Evolutionary conservation across 495 filamentous ascomycete genomes (phyloP), one percentile per base, ranked within the genome.

Genomic region (Penicillium taxi): DNA sequence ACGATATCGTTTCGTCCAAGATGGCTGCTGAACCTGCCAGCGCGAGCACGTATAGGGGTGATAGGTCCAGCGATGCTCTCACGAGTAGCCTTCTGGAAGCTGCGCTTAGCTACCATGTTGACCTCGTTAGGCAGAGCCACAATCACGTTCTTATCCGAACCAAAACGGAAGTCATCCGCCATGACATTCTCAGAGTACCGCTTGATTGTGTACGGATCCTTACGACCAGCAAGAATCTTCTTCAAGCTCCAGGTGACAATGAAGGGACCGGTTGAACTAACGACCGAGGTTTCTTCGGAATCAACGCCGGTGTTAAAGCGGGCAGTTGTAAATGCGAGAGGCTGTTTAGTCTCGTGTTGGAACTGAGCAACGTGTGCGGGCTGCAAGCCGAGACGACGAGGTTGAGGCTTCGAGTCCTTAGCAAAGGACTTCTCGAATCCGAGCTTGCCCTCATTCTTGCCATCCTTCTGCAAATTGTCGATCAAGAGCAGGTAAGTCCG

Each of bases 121-220:
- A 98, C 90, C 62, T 95, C 89, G 55, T 98, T 94, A 3, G 93
- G 88, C 42, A 96, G 65, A 1, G 91, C 91, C 14, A 98, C 89
- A 53, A 98, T 95, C 44, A 98, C 84, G 48, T 95, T 95, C 74
- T 94, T 94, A 55, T 98, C 91, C 9, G 79, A 85, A 20, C 89
- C 89, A 50, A 89, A 98, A 46, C 87, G 84, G 80, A 98, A 98
- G 57, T 98, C 93, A 55, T 98, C 93, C n/a, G 91, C 91, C 69
- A 88, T 94, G 48, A 98, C 86, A 35, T 91, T 83, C 59, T 98
- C 91, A 4, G 72, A 73, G 53, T 98, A 98, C 4, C 91, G 82
- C 69, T 96, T 96, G 73, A 98, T 94, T 26, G 79, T 81, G 59
- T 98, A 98, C 2, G 87, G 86, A 41, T 90, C 82, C 57, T 85